Evolutionary conservation across 345 rosid genomes (phyloP).

Genomic region (Ricinus communis): DNA sequence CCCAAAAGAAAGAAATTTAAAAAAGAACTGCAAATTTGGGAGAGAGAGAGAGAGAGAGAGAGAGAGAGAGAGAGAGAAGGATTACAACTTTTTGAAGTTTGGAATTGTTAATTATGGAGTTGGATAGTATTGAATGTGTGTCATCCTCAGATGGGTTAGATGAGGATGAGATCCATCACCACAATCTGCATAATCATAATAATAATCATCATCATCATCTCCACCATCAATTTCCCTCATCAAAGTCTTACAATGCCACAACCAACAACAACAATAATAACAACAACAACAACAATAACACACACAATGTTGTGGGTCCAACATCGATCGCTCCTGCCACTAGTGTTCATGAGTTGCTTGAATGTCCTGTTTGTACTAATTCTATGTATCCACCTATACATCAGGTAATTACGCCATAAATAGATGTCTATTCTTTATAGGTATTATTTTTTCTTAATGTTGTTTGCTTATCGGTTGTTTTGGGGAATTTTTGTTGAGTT

Average conservation of each 20-base stretch:
- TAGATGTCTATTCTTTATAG: not conserved
- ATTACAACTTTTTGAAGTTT: not conserved
- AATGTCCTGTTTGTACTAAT: constrained; percentile 55
- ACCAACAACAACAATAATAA: constrained; percentile 32
- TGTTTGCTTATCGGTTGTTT: not conserved
- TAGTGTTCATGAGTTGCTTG: constrained; percentile 70
- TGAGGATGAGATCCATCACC: constrained; percentile 72
- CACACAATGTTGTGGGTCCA: constrained; percentile 46
- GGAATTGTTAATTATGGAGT: constrained; percentile 41
- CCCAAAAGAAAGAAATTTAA: not conserved
- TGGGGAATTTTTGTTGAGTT: not conserved
- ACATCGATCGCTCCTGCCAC: constrained; percentile 50
- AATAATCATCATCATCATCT: constrained; percentile 8
- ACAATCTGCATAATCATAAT: constrained; percentile 24
- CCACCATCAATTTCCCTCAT: constrained; percentile 57
- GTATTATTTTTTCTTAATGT: not conserved
- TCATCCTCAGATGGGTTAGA: constrained; percentile 63
- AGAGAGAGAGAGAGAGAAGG: not conserved
- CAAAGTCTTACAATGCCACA: constrained; percentile 47
- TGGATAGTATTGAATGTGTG: constrained; percentile 77
- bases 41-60: not conserved
- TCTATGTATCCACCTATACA: constrained; percentile 65
- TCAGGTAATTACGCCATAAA: constrained; percentile 43
- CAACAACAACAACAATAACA: constrained; percentile 34
- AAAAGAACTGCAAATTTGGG: not conserved